Conservation (phyloP, 2,329 filamentous ascomycete species). For the Onygena corvina region DNA sequence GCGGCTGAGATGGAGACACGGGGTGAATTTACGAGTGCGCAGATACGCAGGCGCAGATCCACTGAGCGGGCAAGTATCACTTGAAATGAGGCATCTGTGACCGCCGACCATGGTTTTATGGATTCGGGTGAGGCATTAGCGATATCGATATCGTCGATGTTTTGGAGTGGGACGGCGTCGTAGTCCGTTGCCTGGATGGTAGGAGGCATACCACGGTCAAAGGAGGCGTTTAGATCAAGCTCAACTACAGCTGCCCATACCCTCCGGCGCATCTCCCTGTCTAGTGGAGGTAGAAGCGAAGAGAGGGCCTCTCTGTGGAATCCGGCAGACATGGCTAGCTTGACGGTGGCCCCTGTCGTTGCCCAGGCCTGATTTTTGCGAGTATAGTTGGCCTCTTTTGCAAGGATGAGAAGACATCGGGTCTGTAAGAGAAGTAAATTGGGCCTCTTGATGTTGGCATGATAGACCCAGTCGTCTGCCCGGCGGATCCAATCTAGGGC, state of each 20-base stretch:
- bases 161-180: slow-evolving; percentile 39
- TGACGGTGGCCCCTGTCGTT: slow-evolving; percentile 39
- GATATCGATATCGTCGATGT: slow-evolving; percentile 42
- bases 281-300: slow-evolving; percentile 28
- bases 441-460: slow-evolving; percentile 51
- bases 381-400: slow-evolving; percentile 40
- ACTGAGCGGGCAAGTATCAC: slow-evolving; percentile 21
- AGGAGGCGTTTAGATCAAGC: slow-evolving; percentile 44
- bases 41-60: slow-evolving; percentile 17
- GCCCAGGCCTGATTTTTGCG: slow-evolving; percentile 45
- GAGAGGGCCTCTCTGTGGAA: slow-evolving; percentile 35
- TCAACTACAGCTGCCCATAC: slow-evolving; percentile 48
- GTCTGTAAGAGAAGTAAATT: slow-evolving; percentile 41
- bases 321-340: slow-evolving; percentile 43
- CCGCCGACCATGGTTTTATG: slow-evolving; percentile 21
- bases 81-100: slow-evolving; percentile 31
- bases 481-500: slow-evolving; percentile 66
- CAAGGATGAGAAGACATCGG: slow-evolving; percentile 40
- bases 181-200: slow-evolving; percentile 34
- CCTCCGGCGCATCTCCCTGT: slow-evolving; percentile 40
- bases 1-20: slow-evolving; percentile 21
- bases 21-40: slow-evolving; percentile 19
- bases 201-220: slow-evolving; percentile 45
- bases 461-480: slow-evolving; percentile 77
- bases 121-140: slow-evolving; percentile 23